Conservation (phyloP, 805 yeast genomes). For the Cyberlindnera veronae region DNA sequence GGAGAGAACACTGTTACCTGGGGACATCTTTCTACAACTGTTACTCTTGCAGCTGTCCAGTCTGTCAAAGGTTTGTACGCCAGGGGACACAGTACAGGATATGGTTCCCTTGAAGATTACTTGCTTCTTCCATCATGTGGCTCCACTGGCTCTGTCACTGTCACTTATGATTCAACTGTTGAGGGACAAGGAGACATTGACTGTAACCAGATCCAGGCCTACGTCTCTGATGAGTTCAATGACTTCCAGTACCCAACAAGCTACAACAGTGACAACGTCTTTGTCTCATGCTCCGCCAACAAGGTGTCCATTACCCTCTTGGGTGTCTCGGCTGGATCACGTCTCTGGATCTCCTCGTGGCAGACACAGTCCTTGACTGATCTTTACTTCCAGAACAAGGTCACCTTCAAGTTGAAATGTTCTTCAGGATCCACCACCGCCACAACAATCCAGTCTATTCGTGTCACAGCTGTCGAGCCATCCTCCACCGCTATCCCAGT, state of each 20-base stretch:
- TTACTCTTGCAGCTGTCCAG: conserved; percentile 25
- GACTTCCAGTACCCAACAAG: conserved; percentile 32
- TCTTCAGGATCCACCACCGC: conserved; percentile 2
- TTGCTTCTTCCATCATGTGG: conserved; percentile 33
- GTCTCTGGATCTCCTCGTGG: conserved; percentile 30
- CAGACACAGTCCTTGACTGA: conserved; percentile 22
- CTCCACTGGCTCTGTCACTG: conserved; percentile 21
- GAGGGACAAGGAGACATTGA: conserved; percentile 20
- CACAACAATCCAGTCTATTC: neutral
- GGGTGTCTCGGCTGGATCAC: conserved; percentile 26
- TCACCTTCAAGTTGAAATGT: conserved; percentile 18
- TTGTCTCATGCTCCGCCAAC: conserved; percentile 25
- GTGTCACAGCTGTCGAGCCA: conserved; percentile 14
- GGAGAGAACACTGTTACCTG: conserved; percentile 31
- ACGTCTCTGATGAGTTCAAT: conserved; percentile 29
- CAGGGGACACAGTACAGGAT: conserved; percentile 32
- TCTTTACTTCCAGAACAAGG: conserved; percentile 7
- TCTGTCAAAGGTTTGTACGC: conserved; percentile 21
- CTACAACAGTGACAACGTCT: conserved; percentile 5
- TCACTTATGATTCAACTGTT: conserved; percentile 19
- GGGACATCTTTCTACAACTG: conserved; percentile 25
- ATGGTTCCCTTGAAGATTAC: conserved; percentile 31
- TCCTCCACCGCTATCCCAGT: conserved; percentile 24
- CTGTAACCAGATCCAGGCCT: conserved; percentile 21
- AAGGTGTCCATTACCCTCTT: conserved; percentile 20